Percentiles rank a stretch among this genome's conserved stretches.
phyloP scores from a whole-genome alignment of 805 yeast genomes.

The Starmerella scarabaei region DNA sequence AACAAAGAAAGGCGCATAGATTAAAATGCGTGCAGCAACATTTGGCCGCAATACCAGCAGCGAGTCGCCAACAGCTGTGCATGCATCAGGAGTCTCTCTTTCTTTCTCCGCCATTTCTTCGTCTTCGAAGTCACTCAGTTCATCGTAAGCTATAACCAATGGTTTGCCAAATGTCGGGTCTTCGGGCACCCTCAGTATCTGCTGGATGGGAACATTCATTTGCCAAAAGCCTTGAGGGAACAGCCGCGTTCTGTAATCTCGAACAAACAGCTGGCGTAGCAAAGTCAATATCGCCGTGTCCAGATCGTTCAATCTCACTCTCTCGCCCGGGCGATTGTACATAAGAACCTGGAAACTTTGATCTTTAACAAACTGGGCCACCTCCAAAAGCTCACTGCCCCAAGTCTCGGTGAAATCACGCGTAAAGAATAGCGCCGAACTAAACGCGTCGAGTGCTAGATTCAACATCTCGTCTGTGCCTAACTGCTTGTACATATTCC shows the following conservation, averaged over 20 bases:
- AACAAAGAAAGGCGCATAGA: slow-evolving; percentile 64
- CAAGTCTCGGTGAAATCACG: too few species aligned
- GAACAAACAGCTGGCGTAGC: slow-evolving; percentile 49
- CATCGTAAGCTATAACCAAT: too few species aligned
- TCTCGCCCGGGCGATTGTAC: slow-evolving; percentile 20
- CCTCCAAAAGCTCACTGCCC: slow-evolving; percentile 31
- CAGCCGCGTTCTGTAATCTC: slow-evolving; percentile 49
- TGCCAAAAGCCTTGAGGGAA: slow-evolving; percentile 46
- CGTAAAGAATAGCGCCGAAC: slow-evolving; percentile 56
- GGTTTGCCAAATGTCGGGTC: background rate
- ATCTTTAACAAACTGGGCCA: slow-evolving; percentile 38
- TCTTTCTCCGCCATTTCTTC: too few species aligned
- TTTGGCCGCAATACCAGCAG: too few species aligned
- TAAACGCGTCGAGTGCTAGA: slow-evolving; percentile 47
- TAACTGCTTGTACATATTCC: too few species aligned
- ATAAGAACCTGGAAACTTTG: slow-evolving; percentile 41
- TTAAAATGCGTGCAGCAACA: slow-evolving; percentile 44
- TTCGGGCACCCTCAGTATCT: slow-evolving; percentile 2
- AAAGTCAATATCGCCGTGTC: slow-evolving; percentile 36
- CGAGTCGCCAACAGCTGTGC: too few species aligned
- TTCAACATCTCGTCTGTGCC: slow-evolving; percentile 28
- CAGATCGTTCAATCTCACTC: slow-evolving; percentile 9
- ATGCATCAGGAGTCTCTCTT: too few species aligned
- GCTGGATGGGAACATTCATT: slow-evolving; percentile 16
- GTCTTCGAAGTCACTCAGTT: too few species aligned